Conservation (phyloP, 1,139 yeast species). For the Lodderomyces metapsilosis region DNA sequence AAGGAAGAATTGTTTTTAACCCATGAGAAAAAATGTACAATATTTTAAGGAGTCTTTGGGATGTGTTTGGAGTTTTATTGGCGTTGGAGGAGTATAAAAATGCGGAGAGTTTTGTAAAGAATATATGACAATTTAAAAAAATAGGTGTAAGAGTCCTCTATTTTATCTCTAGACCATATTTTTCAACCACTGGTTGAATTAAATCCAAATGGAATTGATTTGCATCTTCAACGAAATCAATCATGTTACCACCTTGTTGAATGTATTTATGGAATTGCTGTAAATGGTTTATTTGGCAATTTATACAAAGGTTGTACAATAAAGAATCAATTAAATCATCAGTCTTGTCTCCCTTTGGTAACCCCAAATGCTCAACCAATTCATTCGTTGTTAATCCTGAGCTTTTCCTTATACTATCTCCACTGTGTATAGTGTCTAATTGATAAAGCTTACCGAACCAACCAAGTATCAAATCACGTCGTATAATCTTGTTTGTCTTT, state of each 20-base stretch:
- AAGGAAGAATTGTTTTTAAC: conserved; percentile 40
- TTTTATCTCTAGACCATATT: conserved; percentile 13
- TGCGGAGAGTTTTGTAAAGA: too few relatives aligned
- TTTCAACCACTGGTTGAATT: conserved; percentile 13
- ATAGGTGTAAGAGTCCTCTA: background rate
- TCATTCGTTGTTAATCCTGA: conserved; percentile 6
- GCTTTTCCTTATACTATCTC: too few relatives aligned
- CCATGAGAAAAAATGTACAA: too few relatives aligned
- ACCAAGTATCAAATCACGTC: conserved; percentile 21
- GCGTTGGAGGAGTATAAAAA: too few relatives aligned
- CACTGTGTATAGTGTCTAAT: background rate
- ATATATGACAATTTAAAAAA: conserved; percentile 1
- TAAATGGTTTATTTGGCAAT: conserved; percentile 22
- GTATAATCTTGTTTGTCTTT: conserved; percentile 8
- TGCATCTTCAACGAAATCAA: conserved; percentile 12
- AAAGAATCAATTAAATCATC: conserved; percentile 44
- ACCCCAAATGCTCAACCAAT: conserved; percentile 13
- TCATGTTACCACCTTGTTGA: conserved; percentile 11
- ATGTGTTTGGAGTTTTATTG: too few relatives aligned
- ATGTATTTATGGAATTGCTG: conserved; percentile 6
- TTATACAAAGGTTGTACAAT: conserved; percentile 32
- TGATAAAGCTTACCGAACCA: conserved; percentile 15
- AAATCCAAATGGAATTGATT: conserved; percentile 14
- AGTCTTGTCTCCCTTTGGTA: conserved; percentile 21
- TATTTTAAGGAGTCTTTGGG: too few relatives aligned